These are phyloP conservation scores for Fusarium agapanthi DNA, from an alignment of 2,329 filamentous ascomycete genomes.

Conservation along the genomic window DNA sequence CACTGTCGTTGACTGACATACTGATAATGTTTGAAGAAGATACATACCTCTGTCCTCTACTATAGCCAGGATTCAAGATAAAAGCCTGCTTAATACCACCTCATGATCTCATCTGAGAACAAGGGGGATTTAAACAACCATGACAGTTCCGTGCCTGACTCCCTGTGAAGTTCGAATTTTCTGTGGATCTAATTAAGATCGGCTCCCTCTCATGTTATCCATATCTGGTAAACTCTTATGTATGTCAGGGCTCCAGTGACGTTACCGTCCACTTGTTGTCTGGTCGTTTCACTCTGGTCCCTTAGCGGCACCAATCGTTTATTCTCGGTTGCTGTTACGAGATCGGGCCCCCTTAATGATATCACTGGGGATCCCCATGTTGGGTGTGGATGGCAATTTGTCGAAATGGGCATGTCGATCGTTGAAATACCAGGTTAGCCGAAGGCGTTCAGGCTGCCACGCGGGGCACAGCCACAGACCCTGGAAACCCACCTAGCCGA, in stretches of 20 bases:
- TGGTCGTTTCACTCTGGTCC: neutral
- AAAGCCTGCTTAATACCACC: slow-evolving; percentile 40
- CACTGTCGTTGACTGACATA: slow-evolving; percentile 35
- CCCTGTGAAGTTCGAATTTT: slow-evolving; percentile 8
- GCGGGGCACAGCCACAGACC: slow-evolving; percentile 29
- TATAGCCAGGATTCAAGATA: slow-evolving; percentile 38
- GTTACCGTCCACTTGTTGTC: slow-evolving; percentile 14
- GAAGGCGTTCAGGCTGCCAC: neutral
- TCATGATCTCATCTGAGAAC: slow-evolving; percentile 15
- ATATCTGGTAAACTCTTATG: slow-evolving; percentile 1
- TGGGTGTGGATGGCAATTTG: slow-evolving; percentile 25
- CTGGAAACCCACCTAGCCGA: slow-evolving; percentile 1
- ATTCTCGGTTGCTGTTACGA: slow-evolving; percentile 12
- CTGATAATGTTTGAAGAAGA: slow-evolving; percentile 38
- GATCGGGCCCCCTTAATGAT: slow-evolving; percentile 18
- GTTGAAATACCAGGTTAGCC: slow-evolving; percentile 29
- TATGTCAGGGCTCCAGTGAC: slow-evolving; percentile 26
- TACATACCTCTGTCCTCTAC: slow-evolving; percentile 36
- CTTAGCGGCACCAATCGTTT: slow-evolving; percentile 8
- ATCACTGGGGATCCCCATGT: slow-evolving; percentile 38
- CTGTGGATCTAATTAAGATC: slow-evolving; percentile 21
- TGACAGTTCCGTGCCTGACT: neutral
- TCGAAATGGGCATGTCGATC: slow-evolving; percentile 28
- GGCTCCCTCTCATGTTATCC: slow-evolving; percentile 31
- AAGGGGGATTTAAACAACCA: slow-evolving; percentile 15